These are phyloP conservation scores for Pseudogymnoascus sp. DNA, from an alignment of 2,329 filamentous ascomycete species.

Conservation along the genomic window DNA sequence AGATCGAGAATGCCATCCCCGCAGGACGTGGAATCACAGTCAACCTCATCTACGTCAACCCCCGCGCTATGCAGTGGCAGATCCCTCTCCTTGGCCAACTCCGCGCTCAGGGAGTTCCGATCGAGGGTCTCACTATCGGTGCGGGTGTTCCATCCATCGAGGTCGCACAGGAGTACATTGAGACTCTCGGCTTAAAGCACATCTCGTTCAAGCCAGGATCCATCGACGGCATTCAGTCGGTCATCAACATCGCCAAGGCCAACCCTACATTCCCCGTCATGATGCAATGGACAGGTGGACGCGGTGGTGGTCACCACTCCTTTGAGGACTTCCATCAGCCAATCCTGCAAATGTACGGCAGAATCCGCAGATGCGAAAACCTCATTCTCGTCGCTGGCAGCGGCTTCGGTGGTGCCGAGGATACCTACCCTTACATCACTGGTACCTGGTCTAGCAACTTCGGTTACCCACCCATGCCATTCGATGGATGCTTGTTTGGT, in stretches of 20 bases:
- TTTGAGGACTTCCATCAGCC: conserved; percentile 94
- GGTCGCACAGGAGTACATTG: conserved; percentile 86
- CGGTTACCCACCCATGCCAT: conserved; percentile 87
- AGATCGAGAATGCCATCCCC: conserved; percentile 77
- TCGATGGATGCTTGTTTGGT: conserved; percentile 83
- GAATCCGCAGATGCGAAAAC: conserved; percentile 77
- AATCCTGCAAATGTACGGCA: conserved; percentile 81
- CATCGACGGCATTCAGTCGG: conserved; percentile 74
- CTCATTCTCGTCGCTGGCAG: conserved; percentile 83
- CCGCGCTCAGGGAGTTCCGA: conserved; percentile 75
- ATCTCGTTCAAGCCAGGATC: conserved; percentile 93
- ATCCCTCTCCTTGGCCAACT: conserved; percentile 75
- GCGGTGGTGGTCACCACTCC: conserved; percentile 89
- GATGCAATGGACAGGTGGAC: conserved; percentile 89
- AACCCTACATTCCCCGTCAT: conserved; percentile 90
- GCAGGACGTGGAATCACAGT: conserved; percentile 80
- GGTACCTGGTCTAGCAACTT: conserved; percentile 81
- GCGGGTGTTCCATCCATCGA: conserved; percentile 91
- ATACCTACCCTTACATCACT: conserved; percentile 87
- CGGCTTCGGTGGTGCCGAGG: conserved; percentile 82
- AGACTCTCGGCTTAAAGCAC: conserved; percentile 85
- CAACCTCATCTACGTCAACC: conserved; percentile 87
- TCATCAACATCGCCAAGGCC: conserved; percentile 89
- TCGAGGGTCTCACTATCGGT: conserved; percentile 86
- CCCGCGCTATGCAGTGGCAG: conserved; percentile 84